Base-by-base conservation (phyloP, 805 yeast genomes). In the Zygotorulaspora danielsina region DNA sequence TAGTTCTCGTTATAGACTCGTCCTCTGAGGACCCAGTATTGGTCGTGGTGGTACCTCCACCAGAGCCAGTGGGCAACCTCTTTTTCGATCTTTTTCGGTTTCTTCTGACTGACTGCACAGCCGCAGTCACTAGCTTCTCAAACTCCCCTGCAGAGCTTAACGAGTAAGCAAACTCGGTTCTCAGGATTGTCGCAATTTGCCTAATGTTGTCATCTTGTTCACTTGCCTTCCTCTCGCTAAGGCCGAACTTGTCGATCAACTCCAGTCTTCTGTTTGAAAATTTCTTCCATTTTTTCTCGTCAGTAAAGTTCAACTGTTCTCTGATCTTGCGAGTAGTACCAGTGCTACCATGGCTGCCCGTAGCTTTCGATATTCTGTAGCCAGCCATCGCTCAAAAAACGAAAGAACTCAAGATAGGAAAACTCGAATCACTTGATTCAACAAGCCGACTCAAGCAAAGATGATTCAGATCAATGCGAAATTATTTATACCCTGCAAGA, bases 181-280 rank as follows among this genome's bases (percentile, higher is more conserved):
- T 69, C 32, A 90, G 67, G 3, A 82, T 72, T 34, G 76, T 75
- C 0, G 97, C 96, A 25, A 94, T 93, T 36, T 76, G 73, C 34
- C 72, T 70, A 32, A 93, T 88, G 49, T 82, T 82, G 19, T 74
- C 77, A 50, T 90, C 97, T 61, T 90, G 98, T 58, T 93, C 97
- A 41, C 87, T 77, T 6, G 97, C 97, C 67, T 88, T 89, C 48
- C 77, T 76, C 69, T 62, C 73, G 32, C 74, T 68, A 29, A 76
- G 57, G 30, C 70, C 67, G 45, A 81, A 71, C 16, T 83, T 75
- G 57, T 89, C 97, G 29, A 93, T 93, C 39, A 93, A 70, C 63
- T 88, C 96, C 17, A 93, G 69, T 43, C 98, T 69, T 41, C 97
- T 71, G 1, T 94, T 86, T n/a, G 93, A 82, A 59, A 93, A 90